A percentile compares a stretch with the other conserved stretches of the same genome.
Conservation (phyloP, 768 basidiomycete species). For the Cubamyces lactineus region DNA sequence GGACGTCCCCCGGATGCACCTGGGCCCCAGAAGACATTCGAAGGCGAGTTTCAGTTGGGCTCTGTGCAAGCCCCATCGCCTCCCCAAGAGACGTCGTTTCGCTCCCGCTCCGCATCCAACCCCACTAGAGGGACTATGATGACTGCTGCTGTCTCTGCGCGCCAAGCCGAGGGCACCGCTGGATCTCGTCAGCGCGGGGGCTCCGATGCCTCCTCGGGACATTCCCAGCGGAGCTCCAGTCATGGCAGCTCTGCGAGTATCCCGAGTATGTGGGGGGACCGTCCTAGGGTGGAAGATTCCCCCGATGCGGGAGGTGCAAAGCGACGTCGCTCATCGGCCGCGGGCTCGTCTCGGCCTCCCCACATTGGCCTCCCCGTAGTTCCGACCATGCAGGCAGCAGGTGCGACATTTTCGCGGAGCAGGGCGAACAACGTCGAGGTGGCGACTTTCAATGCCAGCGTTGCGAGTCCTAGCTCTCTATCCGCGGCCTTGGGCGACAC, state of each 20-base stretch:
- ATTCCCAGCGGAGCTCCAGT: background rate
- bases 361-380: slow-evolving; percentile 5
- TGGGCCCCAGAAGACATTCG: slow-evolving; percentile 17
- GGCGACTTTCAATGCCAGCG: background rate
- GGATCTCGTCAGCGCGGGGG: background rate
- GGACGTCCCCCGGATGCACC: slow-evolving; percentile 14
- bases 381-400: slow-evolving; percentile 8
- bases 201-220: background rate
- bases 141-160: background rate
- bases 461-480: background rate
- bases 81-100: slow-evolving; percentile 1
- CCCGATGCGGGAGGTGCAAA: background rate
- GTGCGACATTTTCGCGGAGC: slow-evolving; percentile 10
- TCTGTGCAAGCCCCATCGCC: background rate
- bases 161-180: too few species aligned
- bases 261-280: background rate
- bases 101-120: background rate
- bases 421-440: background rate
- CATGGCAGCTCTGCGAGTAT: background rate
- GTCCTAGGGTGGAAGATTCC: background rate
- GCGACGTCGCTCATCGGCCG: slow-evolving; percentile 7
- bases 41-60: slow-evolving; percentile 11
- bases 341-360: background rate
- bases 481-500: background rate
- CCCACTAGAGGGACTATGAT: background rate